Evolutionary conservation across 2,329 filamentous ascomycete genomes (phyloP).

Genomic region (Orbilia brochopaga): DNA sequence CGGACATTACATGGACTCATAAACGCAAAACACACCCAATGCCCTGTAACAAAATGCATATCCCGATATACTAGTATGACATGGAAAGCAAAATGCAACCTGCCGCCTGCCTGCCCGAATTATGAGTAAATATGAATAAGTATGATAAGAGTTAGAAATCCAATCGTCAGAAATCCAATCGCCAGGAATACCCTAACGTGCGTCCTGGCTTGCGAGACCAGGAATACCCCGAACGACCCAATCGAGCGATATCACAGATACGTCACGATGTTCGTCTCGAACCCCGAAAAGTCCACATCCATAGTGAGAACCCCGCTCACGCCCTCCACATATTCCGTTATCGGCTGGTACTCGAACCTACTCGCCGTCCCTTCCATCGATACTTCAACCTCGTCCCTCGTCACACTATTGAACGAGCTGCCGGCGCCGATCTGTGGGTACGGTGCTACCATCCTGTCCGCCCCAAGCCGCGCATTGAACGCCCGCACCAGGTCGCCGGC

Average conservation of each 20-base stretch:
- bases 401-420: constrained; percentile 8
- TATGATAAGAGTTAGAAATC: too few species aligned
- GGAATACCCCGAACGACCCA: background rate
- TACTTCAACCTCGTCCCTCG: background rate
- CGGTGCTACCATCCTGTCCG: constrained; percentile 12
- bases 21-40: constrained; percentile 6
- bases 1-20: too few species aligned
- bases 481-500: constrained; percentile 6
- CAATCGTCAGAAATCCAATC: too few species aligned
- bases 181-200: too few species aligned
- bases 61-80: too few species aligned
- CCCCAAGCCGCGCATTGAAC: constrained; percentile 27
- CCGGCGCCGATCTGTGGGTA: constrained; percentile 10
- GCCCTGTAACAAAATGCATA: background rate
- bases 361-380: background rate
- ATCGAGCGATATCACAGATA: background rate
- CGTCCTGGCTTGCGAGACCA: too few species aligned
- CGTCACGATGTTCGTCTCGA: constrained; percentile 44
- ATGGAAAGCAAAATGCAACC: too few species aligned
- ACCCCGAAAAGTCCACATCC: constrained; percentile 48
- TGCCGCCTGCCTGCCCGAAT: too few species aligned
- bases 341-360: constrained; percentile 13
- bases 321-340: constrained; percentile 7
- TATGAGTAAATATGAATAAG: too few species aligned
- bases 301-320: constrained; percentile 26